Evolutionary conservation across 768 basidiomycete genomes (phyloP).

Genomic region (Kwoniella dendrophila): DNA sequence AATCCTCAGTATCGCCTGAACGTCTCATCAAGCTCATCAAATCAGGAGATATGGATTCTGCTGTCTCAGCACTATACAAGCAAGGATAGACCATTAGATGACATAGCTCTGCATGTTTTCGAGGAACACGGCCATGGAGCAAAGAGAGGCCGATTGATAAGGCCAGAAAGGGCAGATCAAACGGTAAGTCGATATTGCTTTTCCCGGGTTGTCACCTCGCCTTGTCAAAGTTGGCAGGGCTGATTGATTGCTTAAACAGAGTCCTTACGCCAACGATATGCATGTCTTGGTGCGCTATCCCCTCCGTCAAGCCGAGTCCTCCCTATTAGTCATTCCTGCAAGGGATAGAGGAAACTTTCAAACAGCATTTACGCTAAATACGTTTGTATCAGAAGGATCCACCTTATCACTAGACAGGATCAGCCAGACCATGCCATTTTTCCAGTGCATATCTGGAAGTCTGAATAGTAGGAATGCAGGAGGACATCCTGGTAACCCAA

Average conservation of each 20-base stretch:
- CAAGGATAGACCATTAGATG: constrained; percentile 67
- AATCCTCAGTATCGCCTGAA: constrained; percentile 26
- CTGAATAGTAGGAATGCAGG: constrained; percentile 76
- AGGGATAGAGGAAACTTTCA: constrained; percentile 47
- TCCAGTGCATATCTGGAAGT: constrained; percentile 60
- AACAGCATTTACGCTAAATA: constrained; percentile 47
- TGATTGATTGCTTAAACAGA: constrained; percentile 18
- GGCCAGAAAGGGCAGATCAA: constrained; percentile 12
- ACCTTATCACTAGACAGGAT: constrained; percentile 36
- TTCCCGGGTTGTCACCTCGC: not conserved
- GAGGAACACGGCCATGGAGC: constrained; percentile 31
- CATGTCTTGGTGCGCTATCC: constrained; percentile 58
- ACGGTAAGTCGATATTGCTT: constrained; percentile 7
- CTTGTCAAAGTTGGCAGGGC: not conserved
- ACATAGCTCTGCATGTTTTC: constrained; percentile 66
- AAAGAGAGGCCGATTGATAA: not conserved
- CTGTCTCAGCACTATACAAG: constrained; percentile 73
- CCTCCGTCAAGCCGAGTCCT: not conserved
- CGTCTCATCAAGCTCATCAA: not conserved
- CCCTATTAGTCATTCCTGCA: constrained; percentile 35
- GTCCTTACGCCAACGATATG: constrained; percentile 59
- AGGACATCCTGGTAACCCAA: constrained; percentile 76
- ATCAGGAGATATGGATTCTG: constrained; percentile 73
- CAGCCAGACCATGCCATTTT: constrained; percentile 27
- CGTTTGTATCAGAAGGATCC: constrained; percentile 22